These are phyloP conservation scores for Diplodia scrobiculata DNA, from an alignment of 2,329 filamentous ascomycete species.

Conservation along the genomic window DNA sequence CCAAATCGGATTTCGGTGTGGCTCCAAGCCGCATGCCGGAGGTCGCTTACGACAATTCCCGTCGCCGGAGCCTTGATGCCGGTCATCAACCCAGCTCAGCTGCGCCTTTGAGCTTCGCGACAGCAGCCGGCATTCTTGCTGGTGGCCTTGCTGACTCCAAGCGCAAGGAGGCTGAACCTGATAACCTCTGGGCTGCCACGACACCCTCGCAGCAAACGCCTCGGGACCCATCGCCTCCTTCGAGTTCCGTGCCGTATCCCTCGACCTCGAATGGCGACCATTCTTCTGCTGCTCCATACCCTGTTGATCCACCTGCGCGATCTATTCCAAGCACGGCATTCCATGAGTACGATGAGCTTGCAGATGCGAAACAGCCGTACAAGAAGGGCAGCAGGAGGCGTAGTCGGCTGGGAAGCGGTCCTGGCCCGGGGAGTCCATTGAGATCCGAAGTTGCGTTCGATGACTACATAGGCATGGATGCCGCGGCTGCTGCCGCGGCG, in stretches of 20 bases:
- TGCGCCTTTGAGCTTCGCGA: conserved; percentile 8
- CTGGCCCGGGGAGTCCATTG: conserved; percentile 18
- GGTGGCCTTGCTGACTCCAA: conserved; percentile 11
- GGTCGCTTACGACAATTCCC: background rate
- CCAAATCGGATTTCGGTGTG: conserved; percentile 7
- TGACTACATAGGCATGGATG: conserved; percentile 44
- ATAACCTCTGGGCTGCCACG: conserved; percentile 6
- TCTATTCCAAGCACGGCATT: conserved; percentile 42
- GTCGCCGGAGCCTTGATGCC: conserved; percentile 4
- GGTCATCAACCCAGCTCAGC: background rate
- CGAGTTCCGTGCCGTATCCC: conserved; percentile 3
- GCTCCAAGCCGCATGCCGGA: conserved; percentile 5
- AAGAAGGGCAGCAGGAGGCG: conserved; percentile 52
- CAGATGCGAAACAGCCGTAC: conserved; percentile 46
- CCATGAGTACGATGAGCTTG: conserved; percentile 41
- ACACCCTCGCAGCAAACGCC: background rate
- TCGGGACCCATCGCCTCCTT: background rate
- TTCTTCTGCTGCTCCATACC: background rate
- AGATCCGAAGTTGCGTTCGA: conserved; percentile 46
- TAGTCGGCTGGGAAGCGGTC: conserved; percentile 44
- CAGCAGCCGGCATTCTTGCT: conserved; percentile 15
- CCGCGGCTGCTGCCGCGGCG: background rate
- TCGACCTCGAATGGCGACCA: conserved; percentile 7
- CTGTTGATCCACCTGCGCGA: background rate
- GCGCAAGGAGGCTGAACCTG: conserved; percentile 7